phyloP scores from a whole-genome alignment of 2,329 filamentous ascomycete genomes.

The Beauveria scarabaeidicola region DNA sequence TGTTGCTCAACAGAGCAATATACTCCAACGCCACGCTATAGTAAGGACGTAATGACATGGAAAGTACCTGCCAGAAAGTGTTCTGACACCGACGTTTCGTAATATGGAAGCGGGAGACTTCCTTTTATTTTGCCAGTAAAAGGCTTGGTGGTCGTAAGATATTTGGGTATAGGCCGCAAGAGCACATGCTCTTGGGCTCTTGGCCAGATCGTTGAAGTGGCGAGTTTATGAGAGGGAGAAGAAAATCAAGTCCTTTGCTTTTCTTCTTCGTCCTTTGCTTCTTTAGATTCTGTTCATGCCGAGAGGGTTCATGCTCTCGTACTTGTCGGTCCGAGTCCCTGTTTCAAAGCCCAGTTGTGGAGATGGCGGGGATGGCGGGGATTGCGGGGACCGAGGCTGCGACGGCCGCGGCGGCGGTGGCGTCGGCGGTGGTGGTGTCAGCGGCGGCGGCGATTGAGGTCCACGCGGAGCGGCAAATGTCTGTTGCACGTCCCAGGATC shows the following conservation, averaged over 20 bases:
- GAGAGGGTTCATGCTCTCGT: conserved; percentile 43
- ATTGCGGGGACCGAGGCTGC: background rate
- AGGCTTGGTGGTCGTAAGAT: background rate
- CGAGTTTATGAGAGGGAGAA: background rate
- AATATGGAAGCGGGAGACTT: background rate
- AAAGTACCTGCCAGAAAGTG: background rate
- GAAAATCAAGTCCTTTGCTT: background rate
- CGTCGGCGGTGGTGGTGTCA: background rate
- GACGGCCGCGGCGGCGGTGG: background rate
- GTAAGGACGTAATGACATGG: background rate
- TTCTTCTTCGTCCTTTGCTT: background rate
- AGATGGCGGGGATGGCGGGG: background rate
- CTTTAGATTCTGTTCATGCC: conserved; percentile 47
- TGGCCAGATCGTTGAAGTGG: background rate
- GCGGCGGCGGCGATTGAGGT: background rate
- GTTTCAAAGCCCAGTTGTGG: conserved; percentile 9
- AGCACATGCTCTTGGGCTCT: background rate
- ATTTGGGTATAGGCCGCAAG: background rate
- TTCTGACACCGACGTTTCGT: background rate
- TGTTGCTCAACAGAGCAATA: too few species aligned
- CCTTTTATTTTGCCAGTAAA: background rate
- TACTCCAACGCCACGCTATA: too few species aligned
- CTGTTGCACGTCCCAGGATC: conserved; percentile 35
- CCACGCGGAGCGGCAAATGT: conserved; percentile 27
- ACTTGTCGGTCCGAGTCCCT: conserved; percentile 15